Evolutionary conservation across 1,284 basidiomycete species (phyloP).

Genomic region (Xanthoconium separans): DNA sequence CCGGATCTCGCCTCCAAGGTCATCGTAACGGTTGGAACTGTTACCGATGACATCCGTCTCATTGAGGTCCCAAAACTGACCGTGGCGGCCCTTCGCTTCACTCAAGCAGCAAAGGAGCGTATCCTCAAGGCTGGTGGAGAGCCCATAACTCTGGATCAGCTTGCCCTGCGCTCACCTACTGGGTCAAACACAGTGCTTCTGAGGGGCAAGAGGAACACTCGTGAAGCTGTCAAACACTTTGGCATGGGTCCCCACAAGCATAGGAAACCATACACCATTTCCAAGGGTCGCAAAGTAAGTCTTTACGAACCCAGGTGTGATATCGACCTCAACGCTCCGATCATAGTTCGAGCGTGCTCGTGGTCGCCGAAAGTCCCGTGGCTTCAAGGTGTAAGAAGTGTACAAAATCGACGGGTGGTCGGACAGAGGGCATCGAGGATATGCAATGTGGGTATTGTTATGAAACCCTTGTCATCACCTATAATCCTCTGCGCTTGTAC

Average conservation of each 20-base stretch:
- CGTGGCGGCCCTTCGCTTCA: constrained; percentile 95
- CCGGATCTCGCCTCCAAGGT: constrained; percentile 79
- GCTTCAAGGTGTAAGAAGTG: constrained; percentile 77
- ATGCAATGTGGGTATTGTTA: constrained; percentile 30
- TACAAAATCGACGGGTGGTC: constrained; percentile 26
- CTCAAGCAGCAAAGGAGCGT: constrained; percentile 88
- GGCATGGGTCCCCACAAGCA: constrained; percentile 91
- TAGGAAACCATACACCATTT: constrained; percentile 93
- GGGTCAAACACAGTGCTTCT: constrained; percentile 94
- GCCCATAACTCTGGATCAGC: constrained; percentile 93
- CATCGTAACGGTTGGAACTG: constrained; percentile 87
- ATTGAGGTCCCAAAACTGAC: constrained; percentile 87
- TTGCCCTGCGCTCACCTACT: constrained; percentile 91
- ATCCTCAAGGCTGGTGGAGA: constrained; percentile 97
- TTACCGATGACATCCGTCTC: constrained; percentile 96
- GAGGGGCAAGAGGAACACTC: constrained; percentile 88
- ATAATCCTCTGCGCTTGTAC: constrained; percentile 21
- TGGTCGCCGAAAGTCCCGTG: constrained; percentile 92
- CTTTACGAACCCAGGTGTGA: background rate
- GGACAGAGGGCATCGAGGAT: constrained; percentile 21
- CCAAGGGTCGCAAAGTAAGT: constrained; percentile 91
- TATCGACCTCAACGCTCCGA: constrained; percentile 9
- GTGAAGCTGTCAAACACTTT: constrained; percentile 97
- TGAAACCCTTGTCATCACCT: constrained; percentile 17
- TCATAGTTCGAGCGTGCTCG: constrained; percentile 80